A percentile compares a stretch with the other conserved stretches of the same genome.
Conservation (phyloP, 2,329 filamentous ascomycete genomes). For the Pochonia chlamydosporia region DNA sequence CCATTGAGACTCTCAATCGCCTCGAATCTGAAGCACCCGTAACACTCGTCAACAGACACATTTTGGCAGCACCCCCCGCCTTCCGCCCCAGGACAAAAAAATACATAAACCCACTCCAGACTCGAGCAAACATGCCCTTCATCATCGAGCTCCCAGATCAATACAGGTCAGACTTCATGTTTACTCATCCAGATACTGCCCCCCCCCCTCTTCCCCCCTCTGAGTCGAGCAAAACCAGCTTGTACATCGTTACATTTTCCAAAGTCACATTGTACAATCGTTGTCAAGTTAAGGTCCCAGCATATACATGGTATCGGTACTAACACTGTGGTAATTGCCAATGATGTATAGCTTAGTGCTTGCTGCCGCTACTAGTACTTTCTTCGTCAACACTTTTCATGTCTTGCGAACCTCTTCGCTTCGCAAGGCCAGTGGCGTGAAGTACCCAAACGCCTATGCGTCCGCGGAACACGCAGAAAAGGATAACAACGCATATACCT, state of each 20-base stretch:
- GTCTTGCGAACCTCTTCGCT: constrained; percentile 36
- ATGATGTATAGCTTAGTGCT: constrained; percentile 51
- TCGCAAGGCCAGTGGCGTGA: constrained; percentile 47
- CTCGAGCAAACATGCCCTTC: constrained; percentile 32
- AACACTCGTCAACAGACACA: not conserved
- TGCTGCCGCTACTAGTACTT: constrained; percentile 47
- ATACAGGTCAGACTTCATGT: constrained; percentile 40
- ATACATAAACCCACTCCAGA: not conserved
- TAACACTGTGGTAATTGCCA: not conserved
- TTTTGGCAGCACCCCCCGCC: no score
- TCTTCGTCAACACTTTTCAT: constrained; percentile 54
- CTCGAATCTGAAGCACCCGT: not conserved
- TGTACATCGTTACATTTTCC: not conserved
- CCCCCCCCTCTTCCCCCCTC: not conserved
- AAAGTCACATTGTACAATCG: not conserved
- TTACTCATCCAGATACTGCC: not conserved
- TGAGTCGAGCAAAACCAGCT: not conserved
- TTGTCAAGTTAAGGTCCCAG: not conserved
- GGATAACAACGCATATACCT: constrained; percentile 46
- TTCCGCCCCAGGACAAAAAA: not conserved
- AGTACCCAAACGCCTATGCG: constrained; percentile 55
- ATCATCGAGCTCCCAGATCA: constrained; percentile 39
- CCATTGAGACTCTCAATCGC: no score
- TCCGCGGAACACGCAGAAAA: constrained; percentile 46
- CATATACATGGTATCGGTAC: not conserved